These are phyloP conservation scores for Logfia minima DNA, from an alignment of 129 eudicot species.

Conservation along the genomic window DNA sequence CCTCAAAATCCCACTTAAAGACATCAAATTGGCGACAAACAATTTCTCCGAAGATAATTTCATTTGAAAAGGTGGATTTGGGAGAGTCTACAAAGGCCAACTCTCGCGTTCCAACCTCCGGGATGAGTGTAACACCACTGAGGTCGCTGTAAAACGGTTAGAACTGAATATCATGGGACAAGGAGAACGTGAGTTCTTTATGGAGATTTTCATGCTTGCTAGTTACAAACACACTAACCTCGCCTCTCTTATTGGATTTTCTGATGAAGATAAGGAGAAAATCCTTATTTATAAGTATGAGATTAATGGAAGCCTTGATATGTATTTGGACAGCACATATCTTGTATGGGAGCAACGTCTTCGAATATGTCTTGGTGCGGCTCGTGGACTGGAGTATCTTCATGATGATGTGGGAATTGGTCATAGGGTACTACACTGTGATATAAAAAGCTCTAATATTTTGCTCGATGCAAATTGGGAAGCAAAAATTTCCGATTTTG, in stretches of 20 bases:
- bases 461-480: conserved; percentile 12
- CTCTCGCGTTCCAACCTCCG: not conserved
- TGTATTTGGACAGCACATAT: not conserved
- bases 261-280: conserved; percentile 9
- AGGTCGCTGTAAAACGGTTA: conserved; percentile 19
- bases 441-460: conserved; percentile 25
- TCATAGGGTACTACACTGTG: conserved; percentile 27
- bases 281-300: conserved; percentile 9
- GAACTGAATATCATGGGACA: not conserved
- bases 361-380: conserved; percentile 32
- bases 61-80: conserved; percentile 28
- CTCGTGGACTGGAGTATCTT: conserved; percentile 22
- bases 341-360: conserved; percentile 32
- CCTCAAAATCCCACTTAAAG: conserved; percentile 27
- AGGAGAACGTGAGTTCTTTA: conserved; percentile 16
- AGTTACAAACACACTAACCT: conserved; percentile 18
- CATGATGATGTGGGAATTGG: conserved; percentile 4
- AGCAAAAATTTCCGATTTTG: conserved; percentile 35
- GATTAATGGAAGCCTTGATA: conserved; percentile 19
- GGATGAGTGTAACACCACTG: not conserved
- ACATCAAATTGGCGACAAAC: conserved; percentile 27
- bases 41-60: conserved; percentile 7
- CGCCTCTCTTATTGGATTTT: conserved; percentile 17
- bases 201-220: conserved; percentile 22
- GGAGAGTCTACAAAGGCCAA: conserved; percentile 30